phyloP scores from a whole-genome alignment of 805 yeast genomes.

The Schizosaccharomyces lindneri region DNA sequence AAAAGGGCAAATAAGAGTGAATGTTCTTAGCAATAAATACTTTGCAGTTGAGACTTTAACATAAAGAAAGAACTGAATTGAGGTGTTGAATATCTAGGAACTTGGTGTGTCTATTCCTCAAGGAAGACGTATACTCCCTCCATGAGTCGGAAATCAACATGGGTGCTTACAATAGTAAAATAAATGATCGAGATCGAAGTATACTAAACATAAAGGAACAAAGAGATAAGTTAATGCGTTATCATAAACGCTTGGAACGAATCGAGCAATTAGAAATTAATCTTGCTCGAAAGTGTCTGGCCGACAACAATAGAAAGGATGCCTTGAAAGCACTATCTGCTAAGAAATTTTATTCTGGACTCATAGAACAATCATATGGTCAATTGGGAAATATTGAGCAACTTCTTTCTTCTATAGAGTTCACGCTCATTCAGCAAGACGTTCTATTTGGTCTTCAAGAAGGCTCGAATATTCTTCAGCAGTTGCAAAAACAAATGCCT shows the following conservation, averaged over 20 bases:
- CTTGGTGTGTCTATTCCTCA: too few species aligned
- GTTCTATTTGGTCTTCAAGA: slow-evolving; percentile 55
- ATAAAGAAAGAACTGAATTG: too few species aligned
- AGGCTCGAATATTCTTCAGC: slow-evolving; percentile 55
- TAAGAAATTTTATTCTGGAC: slow-evolving; percentile 56
- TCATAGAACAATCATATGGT: slow-evolving; percentile 43
- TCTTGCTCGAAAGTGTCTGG: slow-evolving; percentile 32
- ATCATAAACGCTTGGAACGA: slow-evolving; percentile 31
- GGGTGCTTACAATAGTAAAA: not conserved
- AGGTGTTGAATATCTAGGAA: too few species aligned
- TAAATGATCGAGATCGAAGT: slow-evolving; percentile 45
- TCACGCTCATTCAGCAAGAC: slow-evolving; percentile 68
- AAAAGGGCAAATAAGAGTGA: too few species aligned
- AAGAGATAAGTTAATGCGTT: slow-evolving; percentile 58
- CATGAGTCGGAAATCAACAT: not conserved
- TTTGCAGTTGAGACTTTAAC: too few species aligned
- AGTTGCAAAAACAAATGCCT: slow-evolving; percentile 54
- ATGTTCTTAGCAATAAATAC: too few species aligned
- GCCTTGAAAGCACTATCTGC: slow-evolving; percentile 50
- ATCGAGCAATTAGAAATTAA: slow-evolving; percentile 37
- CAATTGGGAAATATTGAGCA: slow-evolving; percentile 63
- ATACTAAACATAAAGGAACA: slow-evolving; percentile 68
- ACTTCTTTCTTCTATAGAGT: slow-evolving; percentile 59
- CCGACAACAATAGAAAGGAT: slow-evolving; percentile 26
- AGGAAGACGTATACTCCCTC: too few species aligned